Base-by-base conservation (phyloP, 306 rosid species). In the Phaseolus lunatus region DNA sequence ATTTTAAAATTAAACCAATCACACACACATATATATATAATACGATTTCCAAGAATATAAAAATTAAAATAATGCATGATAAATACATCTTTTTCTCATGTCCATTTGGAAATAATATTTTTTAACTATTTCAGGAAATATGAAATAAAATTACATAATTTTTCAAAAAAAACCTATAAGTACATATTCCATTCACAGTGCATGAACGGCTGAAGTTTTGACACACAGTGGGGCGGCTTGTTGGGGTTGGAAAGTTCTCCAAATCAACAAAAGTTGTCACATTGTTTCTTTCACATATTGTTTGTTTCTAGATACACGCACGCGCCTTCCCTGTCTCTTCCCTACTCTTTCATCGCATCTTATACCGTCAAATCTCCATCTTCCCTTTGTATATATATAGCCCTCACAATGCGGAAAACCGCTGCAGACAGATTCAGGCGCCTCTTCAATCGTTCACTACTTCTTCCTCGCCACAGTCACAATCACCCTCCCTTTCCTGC, bases 321-420 rank as follows among this genome's bases (percentile, higher is more conserved):
- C 53, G 52, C 71, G 12, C 9, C 20, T 2, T 31, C n/a, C 2
- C 2, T 10, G 24, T 66, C 27, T 19, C 10, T 19, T 19, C 44
- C 29, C 63, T 11, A 7, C n/a, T 7, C 27, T 2, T 1, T 10
- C 18, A 65, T 22, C 53, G 33, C 33, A 66, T 66, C 50, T 43
- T 37, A 43, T 2, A 65, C 70, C 2, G 12, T 67, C 54, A 41
- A 37, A 66, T 41, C 71, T 33, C 27, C 15, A 43, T n/a, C 27
- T 5, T 10, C 0, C 11, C 56, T 8, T 24, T 67, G n/a, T 9
- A 2, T 39, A 22, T 69, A 48, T 75, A 81, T 45, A 33, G 22
- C 64, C 41, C 73, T 56, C 6, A 18, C 66, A 26, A 94, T 90
- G 97, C 93, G 96, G 91, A 94, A 85, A 87, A 87, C 83, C 89